phyloP scores from a whole-genome alignment of 2,329 filamentous ascomycete genomes.

The Colletotrichum falcatum region DNA sequence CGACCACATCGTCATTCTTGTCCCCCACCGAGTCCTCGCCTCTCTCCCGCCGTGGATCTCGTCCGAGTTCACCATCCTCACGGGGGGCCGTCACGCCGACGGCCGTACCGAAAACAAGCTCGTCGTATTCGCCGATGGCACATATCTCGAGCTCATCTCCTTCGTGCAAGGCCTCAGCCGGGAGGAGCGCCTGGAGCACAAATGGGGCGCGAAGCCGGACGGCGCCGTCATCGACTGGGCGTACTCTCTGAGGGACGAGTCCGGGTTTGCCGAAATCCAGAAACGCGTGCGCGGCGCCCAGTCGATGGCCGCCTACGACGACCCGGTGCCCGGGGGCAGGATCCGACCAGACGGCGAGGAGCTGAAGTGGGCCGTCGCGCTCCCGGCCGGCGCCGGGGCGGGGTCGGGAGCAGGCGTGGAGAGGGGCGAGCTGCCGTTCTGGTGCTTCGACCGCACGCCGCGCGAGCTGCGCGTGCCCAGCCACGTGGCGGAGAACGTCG shows the following conservation, averaged over 20 bases:
- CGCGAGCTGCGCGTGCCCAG: constrained; percentile 67
- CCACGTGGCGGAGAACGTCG: constrained; percentile 49
- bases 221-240: constrained; percentile 71
- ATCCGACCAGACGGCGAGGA: constrained; percentile 65
- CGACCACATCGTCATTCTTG: constrained; percentile 74
- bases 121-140: constrained; percentile 71
- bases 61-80: constrained; percentile 66
- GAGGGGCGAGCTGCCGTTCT: constrained; percentile 71
- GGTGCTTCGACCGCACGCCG: constrained; percentile 72
- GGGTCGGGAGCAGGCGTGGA: constrained; percentile 43
- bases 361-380: constrained; percentile 70
- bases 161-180: constrained; percentile 56
- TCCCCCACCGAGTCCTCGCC: constrained; percentile 63
- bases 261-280: constrained; percentile 54
- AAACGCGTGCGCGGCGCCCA: constrained; percentile 47
- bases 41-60: constrained; percentile 63
- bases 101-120: constrained; percentile 71
- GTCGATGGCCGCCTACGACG: constrained; percentile 57
- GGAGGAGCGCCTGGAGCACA: constrained; percentile 61
- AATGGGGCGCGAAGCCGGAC: constrained; percentile 66
- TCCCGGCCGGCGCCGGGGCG: constrained; percentile 48
- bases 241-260: constrained; percentile 57
- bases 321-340: constrained; percentile 65
- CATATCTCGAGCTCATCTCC: constrained; percentile 75
- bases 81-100: constrained; percentile 72